Percentiles rank a stretch among this genome's conserved stretches.
These are phyloP conservation scores for Coniochaeta sp. DNA, from an alignment of 2,329 filamentous ascomycete species.

Conservation along the genomic window DNA sequence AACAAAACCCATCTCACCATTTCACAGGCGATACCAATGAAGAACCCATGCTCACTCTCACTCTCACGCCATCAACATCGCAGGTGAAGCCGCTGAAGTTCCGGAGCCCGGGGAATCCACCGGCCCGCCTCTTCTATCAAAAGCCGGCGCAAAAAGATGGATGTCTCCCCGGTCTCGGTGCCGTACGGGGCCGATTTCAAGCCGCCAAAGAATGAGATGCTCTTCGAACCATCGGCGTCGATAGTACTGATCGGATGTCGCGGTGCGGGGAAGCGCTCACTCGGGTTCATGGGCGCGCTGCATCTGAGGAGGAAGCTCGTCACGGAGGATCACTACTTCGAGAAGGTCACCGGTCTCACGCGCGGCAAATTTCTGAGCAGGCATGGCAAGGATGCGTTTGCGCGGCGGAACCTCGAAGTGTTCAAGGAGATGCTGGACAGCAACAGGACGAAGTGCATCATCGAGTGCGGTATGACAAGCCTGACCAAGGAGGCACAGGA, in stretches of 20 bases:
- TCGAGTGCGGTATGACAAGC: slow-evolving; percentile 61
- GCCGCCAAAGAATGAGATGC: slow-evolving; percentile 28
- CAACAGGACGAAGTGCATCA: slow-evolving; percentile 55
- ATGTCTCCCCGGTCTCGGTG: background rate
- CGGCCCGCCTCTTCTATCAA: background rate
- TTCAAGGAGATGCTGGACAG: slow-evolving; percentile 53
- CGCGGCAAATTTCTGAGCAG: slow-evolving; percentile 53
- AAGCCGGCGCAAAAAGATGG: background rate
- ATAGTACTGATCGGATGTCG: slow-evolving; percentile 65
- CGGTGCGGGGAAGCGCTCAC: slow-evolving; percentile 64
- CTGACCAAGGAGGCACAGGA: slow-evolving; percentile 53
- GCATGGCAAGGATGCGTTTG: slow-evolving; percentile 56
- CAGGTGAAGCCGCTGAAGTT: background rate
- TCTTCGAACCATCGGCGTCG: slow-evolving; percentile 54
- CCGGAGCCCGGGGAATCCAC: background rate
- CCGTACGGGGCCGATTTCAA: slow-evolving; percentile 9
- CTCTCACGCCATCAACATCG: background rate
- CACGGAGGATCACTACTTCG: slow-evolving; percentile 62
- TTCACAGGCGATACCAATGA: background rate
- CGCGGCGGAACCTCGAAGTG: slow-evolving; percentile 52
- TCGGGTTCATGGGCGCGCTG: slow-evolving; percentile 66
- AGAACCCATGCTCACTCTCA: background rate
- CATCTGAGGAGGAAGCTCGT: slow-evolving; percentile 60
- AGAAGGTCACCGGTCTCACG: slow-evolving; percentile 54
- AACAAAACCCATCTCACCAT: background rate